Percentiles rank a stretch among this genome's conserved stretches.
phyloP scores from a whole-genome alignment of 1,284 basidiomycete species.

The Papiliotrema fonsecae region DNA sequence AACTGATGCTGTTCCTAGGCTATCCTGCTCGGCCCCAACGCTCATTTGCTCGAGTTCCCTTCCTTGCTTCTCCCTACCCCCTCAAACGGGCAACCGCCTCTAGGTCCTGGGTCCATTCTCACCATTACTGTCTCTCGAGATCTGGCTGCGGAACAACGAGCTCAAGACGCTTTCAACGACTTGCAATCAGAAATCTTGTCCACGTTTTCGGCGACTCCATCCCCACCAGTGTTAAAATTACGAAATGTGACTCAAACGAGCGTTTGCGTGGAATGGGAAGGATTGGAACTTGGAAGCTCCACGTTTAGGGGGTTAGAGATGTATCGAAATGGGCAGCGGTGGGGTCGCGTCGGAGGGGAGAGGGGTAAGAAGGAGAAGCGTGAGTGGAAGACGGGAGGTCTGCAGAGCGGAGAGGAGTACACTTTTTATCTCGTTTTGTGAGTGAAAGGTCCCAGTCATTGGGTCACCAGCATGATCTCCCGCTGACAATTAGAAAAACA shows the following conservation, averaged over 20 bases:
- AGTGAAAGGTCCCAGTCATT: conserved; percentile 11
- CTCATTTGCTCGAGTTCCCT: conserved; percentile 92
- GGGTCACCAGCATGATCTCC: neutral
- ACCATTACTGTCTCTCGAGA: conserved; percentile 90
- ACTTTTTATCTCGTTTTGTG: conserved; percentile 85
- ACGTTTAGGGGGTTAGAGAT: conserved; percentile 82
- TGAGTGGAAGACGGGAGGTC: conserved; percentile 71
- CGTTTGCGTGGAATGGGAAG: conserved; percentile 86
- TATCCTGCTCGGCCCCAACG: conserved; percentile 82
- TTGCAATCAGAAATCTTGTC: conserved; percentile 74
- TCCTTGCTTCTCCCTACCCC: conserved; percentile 72
- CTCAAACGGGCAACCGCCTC: conserved; percentile 56
- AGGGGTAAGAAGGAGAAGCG: conserved; percentile 35
- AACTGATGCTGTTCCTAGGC: conserved; percentile 13
- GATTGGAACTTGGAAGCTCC: conserved; percentile 75
- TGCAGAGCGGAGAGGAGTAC: conserved; percentile 82
- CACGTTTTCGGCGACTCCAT: conserved; percentile 62
- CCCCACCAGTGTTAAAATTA: conserved; percentile 64
- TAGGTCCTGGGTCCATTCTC: conserved; percentile 88
- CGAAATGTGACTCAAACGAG: conserved; percentile 92
- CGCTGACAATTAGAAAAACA: conserved; percentile 53
- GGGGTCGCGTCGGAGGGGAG: conserved; percentile 54
- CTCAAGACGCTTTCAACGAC: conserved; percentile 72
- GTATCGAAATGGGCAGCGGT: conserved; percentile 79
- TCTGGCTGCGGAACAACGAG: conserved; percentile 68